Evolutionary conservation across 352 stramenopile species (phyloP).

Genomic region (Phytophthora sp.): DNA sequence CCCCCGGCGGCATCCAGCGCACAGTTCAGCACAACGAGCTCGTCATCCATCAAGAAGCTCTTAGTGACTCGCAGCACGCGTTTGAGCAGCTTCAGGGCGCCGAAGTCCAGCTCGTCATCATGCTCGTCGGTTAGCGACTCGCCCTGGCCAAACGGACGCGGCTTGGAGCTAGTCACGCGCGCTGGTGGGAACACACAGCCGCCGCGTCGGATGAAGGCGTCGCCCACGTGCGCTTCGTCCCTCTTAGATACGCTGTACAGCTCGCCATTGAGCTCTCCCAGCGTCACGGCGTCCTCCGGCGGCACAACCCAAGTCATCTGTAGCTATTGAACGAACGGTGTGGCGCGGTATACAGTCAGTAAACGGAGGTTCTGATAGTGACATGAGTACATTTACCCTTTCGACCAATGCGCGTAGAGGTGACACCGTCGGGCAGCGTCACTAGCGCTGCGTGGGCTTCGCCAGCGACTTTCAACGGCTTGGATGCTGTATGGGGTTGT

Average conservation of each 20-base stretch:
- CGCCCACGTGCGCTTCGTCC: conserved; percentile 63
- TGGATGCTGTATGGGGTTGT: conserved; percentile 38
- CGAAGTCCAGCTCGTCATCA: conserved; percentile 46
- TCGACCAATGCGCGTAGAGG: conserved; percentile 33
- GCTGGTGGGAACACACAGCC: conserved; percentile 60
- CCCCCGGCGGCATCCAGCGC: conserved; percentile 32
- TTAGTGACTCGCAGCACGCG: conserved; percentile 27
- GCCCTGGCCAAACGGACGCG: conserved; percentile 61
- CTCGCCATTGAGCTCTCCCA: conserved; percentile 77
- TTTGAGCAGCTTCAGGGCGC: conserved; percentile 52
- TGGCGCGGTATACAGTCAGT: conserved; percentile 5
- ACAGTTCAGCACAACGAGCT: conserved; percentile 54
- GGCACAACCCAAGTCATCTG: conserved; percentile 74
- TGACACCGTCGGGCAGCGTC: conserved; percentile 21
- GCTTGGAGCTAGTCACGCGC: conserved; percentile 57
- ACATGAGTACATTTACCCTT: conserved; percentile 15
- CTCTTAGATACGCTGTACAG: conserved; percentile 71
- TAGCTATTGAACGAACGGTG: neutral
- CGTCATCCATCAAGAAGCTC: conserved; percentile 68
- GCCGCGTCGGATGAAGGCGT: conserved; percentile 69
- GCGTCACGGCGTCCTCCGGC: conserved; percentile 69
- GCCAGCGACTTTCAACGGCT: conserved; percentile 17
- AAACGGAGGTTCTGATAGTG: conserved; percentile 8
- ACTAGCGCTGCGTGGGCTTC: conserved; percentile 44
- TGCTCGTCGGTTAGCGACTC: conserved; percentile 65